A percentile compares a stretch with the other conserved stretches of the same genome.
phyloP scores from a whole-genome alignment of 345 rosid species.

The Cardamine occulta region DNA sequence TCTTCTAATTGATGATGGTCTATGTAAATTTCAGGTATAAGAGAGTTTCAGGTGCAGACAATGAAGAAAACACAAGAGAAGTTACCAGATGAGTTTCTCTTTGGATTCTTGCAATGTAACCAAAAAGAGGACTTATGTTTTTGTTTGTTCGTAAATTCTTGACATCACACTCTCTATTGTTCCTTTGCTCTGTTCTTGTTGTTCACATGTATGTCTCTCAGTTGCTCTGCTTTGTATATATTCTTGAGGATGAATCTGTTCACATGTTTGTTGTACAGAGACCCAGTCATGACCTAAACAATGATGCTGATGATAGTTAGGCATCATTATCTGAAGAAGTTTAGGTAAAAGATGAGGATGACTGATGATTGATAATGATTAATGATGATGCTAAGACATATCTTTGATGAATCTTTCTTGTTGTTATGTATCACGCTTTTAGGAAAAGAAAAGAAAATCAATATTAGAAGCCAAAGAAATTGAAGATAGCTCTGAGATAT shows the following conservation, averaged over 20 bases:
- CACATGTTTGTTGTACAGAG: constrained; percentile 18
- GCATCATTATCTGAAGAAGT: constrained; percentile 8
- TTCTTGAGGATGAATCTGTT: constrained; percentile 11
- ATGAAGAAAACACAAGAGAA: constrained; percentile 39
- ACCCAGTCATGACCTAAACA: constrained; percentile 12
- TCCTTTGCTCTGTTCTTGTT: constrained; percentile 31
- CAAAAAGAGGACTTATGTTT: constrained; percentile 19
- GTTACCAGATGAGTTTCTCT: constrained; percentile 36
- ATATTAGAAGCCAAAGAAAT: neutral
- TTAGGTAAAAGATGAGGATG: neutral
- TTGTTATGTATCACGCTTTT: neutral
- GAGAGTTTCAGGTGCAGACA: constrained; percentile 40
- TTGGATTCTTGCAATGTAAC: constrained; percentile 33
- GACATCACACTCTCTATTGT: constrained; percentile 27
- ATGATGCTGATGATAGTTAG: constrained; percentile 14
- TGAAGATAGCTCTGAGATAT: neutral
- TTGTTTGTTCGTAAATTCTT: constrained; percentile 33
- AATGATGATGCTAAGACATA: constrained; percentile 5
- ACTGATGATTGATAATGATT: neutral
- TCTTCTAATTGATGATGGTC: constrained; percentile 1
- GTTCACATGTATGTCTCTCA: constrained; percentile 27
- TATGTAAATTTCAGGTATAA: constrained; percentile 28
- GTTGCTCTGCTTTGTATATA: constrained; percentile 36
- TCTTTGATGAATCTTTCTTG: neutral
- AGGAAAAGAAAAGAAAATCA: neutral